Conservation (phyloP, 805 yeast genomes). For the Starmerella davenportii region DNA sequence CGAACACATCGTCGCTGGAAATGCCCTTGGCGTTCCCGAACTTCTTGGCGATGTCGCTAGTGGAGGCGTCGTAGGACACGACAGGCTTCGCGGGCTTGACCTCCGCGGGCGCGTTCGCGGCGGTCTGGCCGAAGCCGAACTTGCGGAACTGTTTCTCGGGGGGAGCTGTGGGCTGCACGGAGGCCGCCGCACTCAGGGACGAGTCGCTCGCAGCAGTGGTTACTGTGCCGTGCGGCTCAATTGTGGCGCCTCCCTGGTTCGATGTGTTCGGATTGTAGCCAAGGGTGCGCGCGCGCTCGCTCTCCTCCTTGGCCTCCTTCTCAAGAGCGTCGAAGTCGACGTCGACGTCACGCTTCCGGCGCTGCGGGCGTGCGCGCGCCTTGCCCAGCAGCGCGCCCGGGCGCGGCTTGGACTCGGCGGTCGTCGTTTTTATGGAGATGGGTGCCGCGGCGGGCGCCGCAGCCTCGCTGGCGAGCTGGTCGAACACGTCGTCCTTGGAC, state of each 20-base stretch:
- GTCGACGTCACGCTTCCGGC: constrained; percentile 19
- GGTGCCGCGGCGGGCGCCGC: background rate
- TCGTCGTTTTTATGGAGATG: constrained; percentile 5
- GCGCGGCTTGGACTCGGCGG: constrained; percentile 20
- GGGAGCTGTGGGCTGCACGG: background rate
- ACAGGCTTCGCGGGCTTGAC: constrained; percentile 10
- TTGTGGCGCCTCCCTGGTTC: background rate
- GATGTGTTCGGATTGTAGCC: constrained; percentile 28
- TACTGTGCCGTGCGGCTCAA: no score
- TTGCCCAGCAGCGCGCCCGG: constrained; percentile 12
- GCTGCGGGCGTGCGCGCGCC: constrained; percentile 15
- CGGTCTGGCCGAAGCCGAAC: constrained; percentile 19
- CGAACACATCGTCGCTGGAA: constrained; percentile 88
- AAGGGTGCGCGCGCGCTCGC: constrained; percentile 31
- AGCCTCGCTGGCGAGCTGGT: constrained; percentile 52
- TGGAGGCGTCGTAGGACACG: constrained; percentile 27
- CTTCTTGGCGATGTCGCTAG: constrained; percentile 28
- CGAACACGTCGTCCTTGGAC: constrained; percentile 62
- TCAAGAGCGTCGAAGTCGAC: constrained; percentile 51
- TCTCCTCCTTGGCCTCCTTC: constrained; percentile 67
- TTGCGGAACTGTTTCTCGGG: constrained; percentile 13
- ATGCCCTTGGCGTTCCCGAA: constrained; percentile 85
- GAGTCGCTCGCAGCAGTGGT: background rate
- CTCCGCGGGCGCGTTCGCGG: constrained; percentile 15
- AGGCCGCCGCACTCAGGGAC: background rate